Conservation (phyloP, 805 yeast genomes). For the Priceomyces melissophilus region DNA sequence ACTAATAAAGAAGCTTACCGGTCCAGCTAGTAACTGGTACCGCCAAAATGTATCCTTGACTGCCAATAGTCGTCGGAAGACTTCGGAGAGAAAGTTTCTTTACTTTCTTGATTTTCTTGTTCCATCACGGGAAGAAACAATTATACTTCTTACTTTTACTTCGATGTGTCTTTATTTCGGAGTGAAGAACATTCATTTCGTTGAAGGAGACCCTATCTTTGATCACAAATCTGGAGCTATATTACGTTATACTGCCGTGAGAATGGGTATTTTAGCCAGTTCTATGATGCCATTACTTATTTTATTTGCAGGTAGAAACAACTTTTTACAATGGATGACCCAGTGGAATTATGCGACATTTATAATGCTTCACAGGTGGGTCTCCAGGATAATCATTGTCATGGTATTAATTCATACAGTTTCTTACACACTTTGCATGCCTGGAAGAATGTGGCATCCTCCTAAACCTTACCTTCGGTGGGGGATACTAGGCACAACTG, state of each 20-base stretch:
- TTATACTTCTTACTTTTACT: constrained; percentile 30
- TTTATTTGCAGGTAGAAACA: constrained; percentile 34
- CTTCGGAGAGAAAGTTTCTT: constrained; percentile 21
- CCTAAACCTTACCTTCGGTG: constrained; percentile 16
- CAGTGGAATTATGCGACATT: constrained; percentile 34
- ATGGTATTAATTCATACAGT: constrained; percentile 27
- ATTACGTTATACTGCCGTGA: constrained; percentile 39
- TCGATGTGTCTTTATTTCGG: constrained; percentile 24
- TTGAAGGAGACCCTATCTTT: constrained; percentile 35
- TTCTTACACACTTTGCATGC: constrained; percentile 11
- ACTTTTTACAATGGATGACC: constrained; percentile 36
- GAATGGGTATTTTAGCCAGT: constrained; percentile 31
- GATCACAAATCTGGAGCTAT: constrained; percentile 28
- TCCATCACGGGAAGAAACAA: constrained; percentile 39
- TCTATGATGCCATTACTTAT: constrained; percentile 30
- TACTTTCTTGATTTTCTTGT: constrained; percentile 28
- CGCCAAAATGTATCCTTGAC: constrained; percentile 38
- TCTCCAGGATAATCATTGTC: constrained; percentile 19
- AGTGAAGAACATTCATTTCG: constrained; percentile 19
- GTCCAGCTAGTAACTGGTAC: constrained; percentile 26
- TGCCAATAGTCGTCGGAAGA: constrained; percentile 29
- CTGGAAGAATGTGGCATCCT: constrained; percentile 8
- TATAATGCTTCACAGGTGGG: constrained; percentile 27
- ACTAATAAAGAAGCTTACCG: constrained; percentile 16
- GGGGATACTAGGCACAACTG: constrained; percentile 26